A percentile compares a stretch with the other conserved stretches of the same genome.
Conservation (phyloP, 169 alveolate species). For the Cryptosporidium sp. region DNA sequence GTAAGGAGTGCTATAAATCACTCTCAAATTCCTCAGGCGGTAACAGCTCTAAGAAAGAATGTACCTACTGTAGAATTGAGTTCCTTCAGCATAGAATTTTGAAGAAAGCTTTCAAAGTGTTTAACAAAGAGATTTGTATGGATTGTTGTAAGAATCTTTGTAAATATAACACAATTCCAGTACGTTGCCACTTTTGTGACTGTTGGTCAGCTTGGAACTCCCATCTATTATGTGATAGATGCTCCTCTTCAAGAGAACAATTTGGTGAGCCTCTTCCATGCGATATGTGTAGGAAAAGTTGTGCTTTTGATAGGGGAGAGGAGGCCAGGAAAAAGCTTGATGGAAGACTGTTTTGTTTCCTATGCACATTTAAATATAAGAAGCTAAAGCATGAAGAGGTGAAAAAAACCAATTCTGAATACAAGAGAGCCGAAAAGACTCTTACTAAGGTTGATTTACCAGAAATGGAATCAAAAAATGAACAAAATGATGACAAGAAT, state of each 20-base stretch:
- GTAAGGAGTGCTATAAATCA: conserved; percentile 46
- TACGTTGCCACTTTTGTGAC: conserved; percentile 70
- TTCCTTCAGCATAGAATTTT: conserved; percentile 70
- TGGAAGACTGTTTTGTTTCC: conserved; percentile 66
- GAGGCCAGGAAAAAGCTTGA: conserved; percentile 61
- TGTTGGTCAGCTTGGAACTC: conserved; percentile 75
- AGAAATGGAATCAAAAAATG: not conserved
- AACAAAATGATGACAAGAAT: not conserved
- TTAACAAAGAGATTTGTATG: conserved; percentile 60
- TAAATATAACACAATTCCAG: conserved; percentile 57
- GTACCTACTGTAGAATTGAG: conserved; percentile 57
- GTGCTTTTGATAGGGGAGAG: conserved; percentile 75
- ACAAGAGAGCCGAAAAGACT: conserved; percentile 52
- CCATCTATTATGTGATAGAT: conserved; percentile 62
- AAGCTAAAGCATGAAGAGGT: conserved; percentile 51
- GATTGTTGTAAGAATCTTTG: conserved; percentile 70
- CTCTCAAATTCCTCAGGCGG: conserved; percentile 28
- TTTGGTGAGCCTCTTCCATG: conserved; percentile 75
- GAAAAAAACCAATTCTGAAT: conserved; percentile 50
- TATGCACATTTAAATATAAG: conserved; percentile 64
- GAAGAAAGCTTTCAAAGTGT: conserved; percentile 53
- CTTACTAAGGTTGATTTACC: conserved; percentile 37
- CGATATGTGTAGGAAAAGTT: conserved; percentile 71
- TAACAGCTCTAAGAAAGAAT: conserved; percentile 31
- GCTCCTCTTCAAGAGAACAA: conserved; percentile 42